A percentile compares a stretch with the other conserved stretches of the same genome.
These are phyloP conservation scores for Mycena citricolor DNA, from an alignment of 1,284 basidiomycete species.

Conservation along the genomic window DNA sequence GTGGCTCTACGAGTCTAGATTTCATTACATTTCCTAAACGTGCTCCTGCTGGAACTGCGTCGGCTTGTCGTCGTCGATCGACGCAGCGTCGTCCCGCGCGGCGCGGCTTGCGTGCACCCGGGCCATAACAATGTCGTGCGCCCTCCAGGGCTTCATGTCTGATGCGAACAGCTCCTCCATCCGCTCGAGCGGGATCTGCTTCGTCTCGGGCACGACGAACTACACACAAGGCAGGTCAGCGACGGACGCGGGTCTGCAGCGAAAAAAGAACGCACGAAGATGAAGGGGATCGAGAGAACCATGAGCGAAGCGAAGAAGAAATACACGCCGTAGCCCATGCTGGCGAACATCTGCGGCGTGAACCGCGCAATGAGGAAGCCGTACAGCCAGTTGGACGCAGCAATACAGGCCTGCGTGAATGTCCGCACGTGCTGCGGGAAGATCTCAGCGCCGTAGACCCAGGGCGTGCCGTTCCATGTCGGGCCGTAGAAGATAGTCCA, in stretches of 20 bases:
- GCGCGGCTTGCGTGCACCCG: slow-evolving; percentile 20
- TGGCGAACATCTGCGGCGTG: slow-evolving; percentile 37
- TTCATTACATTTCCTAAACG: no score
- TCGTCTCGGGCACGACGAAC: slow-evolving; percentile 35
- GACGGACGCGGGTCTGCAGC: background rate
- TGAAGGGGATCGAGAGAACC: slow-evolving; percentile 32
- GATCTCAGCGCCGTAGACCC: slow-evolving; percentile 36
- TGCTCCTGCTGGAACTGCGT: no score
- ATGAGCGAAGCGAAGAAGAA: slow-evolving; percentile 37
- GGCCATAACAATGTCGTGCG: slow-evolving; percentile 25
- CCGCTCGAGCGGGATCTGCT: slow-evolving; percentile 35
- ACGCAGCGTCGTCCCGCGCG: no score
- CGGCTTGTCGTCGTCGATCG: no score
- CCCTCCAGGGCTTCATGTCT: slow-evolving; percentile 23
- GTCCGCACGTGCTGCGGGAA: slow-evolving; percentile 39
- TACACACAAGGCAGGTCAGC: slow-evolving; percentile 1
- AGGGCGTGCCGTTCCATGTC: slow-evolving; percentile 37
- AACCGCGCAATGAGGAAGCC: slow-evolving; percentile 35
- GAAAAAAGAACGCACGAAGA: slow-evolving; percentile 28
- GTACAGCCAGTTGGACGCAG: slow-evolving; percentile 27
- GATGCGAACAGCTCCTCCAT: slow-evolving; percentile 38
- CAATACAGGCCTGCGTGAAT: slow-evolving; percentile 36
- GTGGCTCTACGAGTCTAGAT: no score
- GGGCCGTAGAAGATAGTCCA: slow-evolving; percentile 39
- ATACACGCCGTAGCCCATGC: slow-evolving; percentile 39